Evolutionary conservation across 345 rosid species (phyloP), one percentile per base, ranked within the genome.

Genomic region (Eutrema heterophyllum): DNA sequence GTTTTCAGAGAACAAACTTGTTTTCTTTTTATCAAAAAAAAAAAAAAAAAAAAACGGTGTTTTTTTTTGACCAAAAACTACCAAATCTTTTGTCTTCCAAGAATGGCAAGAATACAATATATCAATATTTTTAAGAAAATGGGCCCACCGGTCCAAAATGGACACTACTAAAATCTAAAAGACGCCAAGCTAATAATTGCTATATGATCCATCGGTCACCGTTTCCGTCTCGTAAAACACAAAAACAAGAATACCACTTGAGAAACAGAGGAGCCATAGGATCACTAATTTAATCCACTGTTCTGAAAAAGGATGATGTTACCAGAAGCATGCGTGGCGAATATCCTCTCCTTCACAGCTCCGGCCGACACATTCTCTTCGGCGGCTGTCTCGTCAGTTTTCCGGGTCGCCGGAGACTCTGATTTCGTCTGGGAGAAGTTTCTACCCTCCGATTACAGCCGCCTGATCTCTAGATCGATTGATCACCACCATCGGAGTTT

Each of bases 351-450:
- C 10, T 80, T 86, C 56, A 84, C 98, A 3, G 68, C 92, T 39
- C 98, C 97, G 0, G 15, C 61, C 3, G 93, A 90, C 56, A 87
- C 76, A 1, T 79, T 81, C 79, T 75, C 81, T 2, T 85, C 82
- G 3, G 79, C 93, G 0, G 5, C 70, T 44, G 88, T 86, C n/a
- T 91, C 92, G 0, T 53, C 87, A 2, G 35, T 66, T 24, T 87
- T 91, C 61, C 77, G 65, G 9, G 68, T 85, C 4, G 97, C 92
- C 8, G 77, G 86, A 18, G 86, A 84, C 2, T 91, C 91, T 9
- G 94, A 88, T 66, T 5, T 62, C 11, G 78, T 83, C 6, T 91
- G 98, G 97, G 83, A 79, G 32, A 86, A 48, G 36, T 86, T 93
- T 54, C 52, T 87, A 77, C 96, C 97, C 0, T 58, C 81, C 2